Evolutionary conservation across 1,284 basidiomycete species (phyloP), one percentile per base, ranked within the genome.

Genomic region (Rhodotorula sp.): DNA sequence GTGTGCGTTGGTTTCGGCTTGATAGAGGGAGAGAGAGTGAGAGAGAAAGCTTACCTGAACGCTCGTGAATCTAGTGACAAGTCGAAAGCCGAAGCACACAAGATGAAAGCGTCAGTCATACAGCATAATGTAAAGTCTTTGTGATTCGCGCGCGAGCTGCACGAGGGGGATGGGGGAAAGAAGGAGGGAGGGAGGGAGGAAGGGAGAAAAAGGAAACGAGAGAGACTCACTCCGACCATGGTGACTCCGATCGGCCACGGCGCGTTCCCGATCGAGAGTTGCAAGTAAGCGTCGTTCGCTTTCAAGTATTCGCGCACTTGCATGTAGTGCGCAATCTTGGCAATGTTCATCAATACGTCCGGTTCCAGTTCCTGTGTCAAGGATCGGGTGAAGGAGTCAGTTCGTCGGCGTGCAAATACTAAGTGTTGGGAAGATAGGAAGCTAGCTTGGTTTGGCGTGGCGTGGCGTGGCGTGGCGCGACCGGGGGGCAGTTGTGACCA

Each of bases 211-310:
- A 30, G 18, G 26, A 24, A 26, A 30, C 37, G 37, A 59, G 24
- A 6, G 84, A 8, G 92, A 59, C 57, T 15, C 17, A 59, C 57
- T 45, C 92, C 91, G 93, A 83, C 95, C 90, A 95, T 95, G 69
- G 96, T 99, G 8, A 99, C 96, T 66, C 96, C 96, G 79, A 99
- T 98, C 0, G 96, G 96, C 96, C 96, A 99, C 2, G 96, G 95
- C 0, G 96, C 95, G 79, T 97, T 99, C 24, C 96, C 96, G 72
- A 99, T 99, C 6, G 91, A 95, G 46, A 99, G 84, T 33, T 95
- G 90, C 24, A 99, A 86, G 81, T 99, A 99, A 0, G 94, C 90
- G 80, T 99, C 96, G 79, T 99, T 99, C 1, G 96, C 96, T 69
- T 85, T 87, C 78, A 96, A 90, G 78, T 99, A 99, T 80, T 95